phyloP scores from a whole-genome alignment of 495 filamentous ascomycete species.

The Tuber umbilicatum region DNA sequence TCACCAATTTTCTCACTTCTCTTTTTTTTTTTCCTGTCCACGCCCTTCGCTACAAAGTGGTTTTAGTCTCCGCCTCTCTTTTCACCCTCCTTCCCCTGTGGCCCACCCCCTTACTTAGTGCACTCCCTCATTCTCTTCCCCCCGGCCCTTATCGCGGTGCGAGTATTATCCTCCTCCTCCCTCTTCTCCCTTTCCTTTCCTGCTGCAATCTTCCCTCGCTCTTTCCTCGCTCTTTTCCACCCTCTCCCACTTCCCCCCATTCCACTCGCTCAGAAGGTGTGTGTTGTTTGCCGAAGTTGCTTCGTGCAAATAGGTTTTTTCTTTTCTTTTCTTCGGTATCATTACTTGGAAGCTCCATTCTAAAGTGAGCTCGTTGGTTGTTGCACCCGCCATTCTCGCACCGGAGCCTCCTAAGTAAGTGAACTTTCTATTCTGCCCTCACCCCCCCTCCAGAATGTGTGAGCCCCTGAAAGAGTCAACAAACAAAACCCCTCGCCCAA shows the following conservation, averaged over 20 bases:
- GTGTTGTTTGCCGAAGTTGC: slow-evolving; percentile 16
- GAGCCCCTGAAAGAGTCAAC: slow-evolving; percentile 15
- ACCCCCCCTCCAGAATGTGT: neutral
- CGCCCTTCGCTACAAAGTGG: slow-evolving; percentile 28
- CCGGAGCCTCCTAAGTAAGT: slow-evolving; percentile 10
- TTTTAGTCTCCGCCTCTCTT: slow-evolving; percentile 30
- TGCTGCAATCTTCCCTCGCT: slow-evolving; percentile 15
- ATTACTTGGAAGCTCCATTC: slow-evolving; percentile 9
- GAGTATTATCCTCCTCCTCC: neutral
- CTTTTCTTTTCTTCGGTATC: slow-evolving; percentile 16
- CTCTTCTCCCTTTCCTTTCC: slow-evolving; percentile 1
- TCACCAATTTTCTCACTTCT: slow-evolving; percentile 40
- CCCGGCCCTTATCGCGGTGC: slow-evolving; percentile 5
- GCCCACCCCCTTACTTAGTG: slow-evolving; percentile 33
- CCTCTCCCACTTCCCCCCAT: slow-evolving; percentile 23
- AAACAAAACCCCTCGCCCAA: slow-evolving; percentile 6
- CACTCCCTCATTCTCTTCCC: slow-evolving; percentile 26
- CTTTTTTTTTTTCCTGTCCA: slow-evolving; percentile 36
- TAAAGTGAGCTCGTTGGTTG: neutral
- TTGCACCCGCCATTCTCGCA: slow-evolving; percentile 13
- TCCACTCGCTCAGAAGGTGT: slow-evolving; percentile 23
- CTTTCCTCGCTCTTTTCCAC: slow-evolving; percentile 23
- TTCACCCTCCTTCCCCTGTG: slow-evolving; percentile 30
- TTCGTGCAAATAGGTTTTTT: slow-evolving; percentile 20
- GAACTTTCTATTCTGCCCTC: neutral